These are phyloP conservation scores for Suillus lakei DNA, from an alignment of 768 basidiomycete species.

Conservation along the genomic window DNA sequence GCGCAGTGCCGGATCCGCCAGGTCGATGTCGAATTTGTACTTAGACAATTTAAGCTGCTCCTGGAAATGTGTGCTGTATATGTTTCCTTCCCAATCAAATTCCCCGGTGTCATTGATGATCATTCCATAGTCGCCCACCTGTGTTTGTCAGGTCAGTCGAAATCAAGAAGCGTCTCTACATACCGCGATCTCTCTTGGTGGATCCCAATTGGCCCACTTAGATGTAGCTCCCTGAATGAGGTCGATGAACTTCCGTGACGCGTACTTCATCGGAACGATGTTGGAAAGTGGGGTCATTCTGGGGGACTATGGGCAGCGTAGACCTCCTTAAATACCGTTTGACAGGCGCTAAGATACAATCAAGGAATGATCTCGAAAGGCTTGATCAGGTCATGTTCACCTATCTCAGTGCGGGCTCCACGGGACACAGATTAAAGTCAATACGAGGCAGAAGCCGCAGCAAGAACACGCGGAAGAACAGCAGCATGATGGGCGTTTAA, in stretches of 20 bases:
- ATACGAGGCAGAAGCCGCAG: background rate
- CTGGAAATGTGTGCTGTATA: conserved; percentile 20
- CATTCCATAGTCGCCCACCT: conserved; percentile 34
- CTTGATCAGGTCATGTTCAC: too few species aligned
- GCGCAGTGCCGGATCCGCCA: conserved; percentile 11
- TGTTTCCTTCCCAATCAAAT: conserved; percentile 29
- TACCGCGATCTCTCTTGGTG: conserved; percentile 36
- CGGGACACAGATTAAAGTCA: background rate
- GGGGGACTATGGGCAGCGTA: background rate
- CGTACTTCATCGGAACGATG: background rate
- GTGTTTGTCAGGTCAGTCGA: background rate
- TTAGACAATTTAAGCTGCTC: background rate
- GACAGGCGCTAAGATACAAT: background rate
- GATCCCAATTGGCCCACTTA: conserved; percentile 47
- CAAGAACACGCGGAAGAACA: too few species aligned
- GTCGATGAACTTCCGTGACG: conserved; percentile 38
- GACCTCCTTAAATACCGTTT: background rate
- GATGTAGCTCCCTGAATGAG: conserved; percentile 34
- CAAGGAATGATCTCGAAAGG: too few species aligned
- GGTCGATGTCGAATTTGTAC: background rate
- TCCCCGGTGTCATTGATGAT: conserved; percentile 23
- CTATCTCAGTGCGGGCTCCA: too few species aligned
- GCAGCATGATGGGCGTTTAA: too few species aligned
- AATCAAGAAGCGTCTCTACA: conserved; percentile 2
- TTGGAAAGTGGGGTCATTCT: background rate